Base-by-base conservation (phyloP, 208 protist genomes). In the Trypanosoma theileri region DNA sequence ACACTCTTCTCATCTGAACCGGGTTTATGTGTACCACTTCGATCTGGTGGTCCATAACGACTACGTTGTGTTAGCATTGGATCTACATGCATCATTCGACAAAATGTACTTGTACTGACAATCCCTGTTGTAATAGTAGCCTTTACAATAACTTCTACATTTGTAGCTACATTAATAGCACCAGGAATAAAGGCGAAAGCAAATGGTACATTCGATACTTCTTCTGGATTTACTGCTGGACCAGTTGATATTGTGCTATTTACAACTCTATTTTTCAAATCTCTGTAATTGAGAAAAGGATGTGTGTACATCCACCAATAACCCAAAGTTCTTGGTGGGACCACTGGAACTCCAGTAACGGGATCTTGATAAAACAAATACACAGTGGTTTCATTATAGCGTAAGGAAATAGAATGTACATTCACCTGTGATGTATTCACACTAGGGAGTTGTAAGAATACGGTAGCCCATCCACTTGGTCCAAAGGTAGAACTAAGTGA, bases 171-270 rank as follows among this genome's bases (percentile, higher is more conserved):
- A 19, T 69, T 79, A 12, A 92, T 72, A 40, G 83, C 72, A 22
- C 88, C 88, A 24, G 88, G 88, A 56, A 91, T 87, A 61, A 94
- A 88, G 28, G 78, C 78, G 60, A 94, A 94, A 59, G 85, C 88
- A 57, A 79, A 86, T 19, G 80, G 71, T 6, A 79, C 73, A 66
- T 88, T 60, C 0, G 51, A 24, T n/a, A 75, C 54, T 13, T 59
- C 53, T 24, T 17, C 31, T 48, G 46, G 54, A 50, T 28, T 52
- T 73, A 86, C 77, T 57, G 59, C 45, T 31, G 59, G 1, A 54
- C 79, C 81, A 60, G 62, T 78, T 26, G 69, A 78, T 62, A 89
- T 75, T 60, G 68, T 89, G 59, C 59, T 35, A 73, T 88, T 92
- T 54, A 16, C 8, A 42, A 80, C 60, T 12, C 60, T 65, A 12